phyloP scores from a whole-genome alignment of 495 filamentous ascomycete species.

The Annulohypoxylon maeteangense region DNA sequence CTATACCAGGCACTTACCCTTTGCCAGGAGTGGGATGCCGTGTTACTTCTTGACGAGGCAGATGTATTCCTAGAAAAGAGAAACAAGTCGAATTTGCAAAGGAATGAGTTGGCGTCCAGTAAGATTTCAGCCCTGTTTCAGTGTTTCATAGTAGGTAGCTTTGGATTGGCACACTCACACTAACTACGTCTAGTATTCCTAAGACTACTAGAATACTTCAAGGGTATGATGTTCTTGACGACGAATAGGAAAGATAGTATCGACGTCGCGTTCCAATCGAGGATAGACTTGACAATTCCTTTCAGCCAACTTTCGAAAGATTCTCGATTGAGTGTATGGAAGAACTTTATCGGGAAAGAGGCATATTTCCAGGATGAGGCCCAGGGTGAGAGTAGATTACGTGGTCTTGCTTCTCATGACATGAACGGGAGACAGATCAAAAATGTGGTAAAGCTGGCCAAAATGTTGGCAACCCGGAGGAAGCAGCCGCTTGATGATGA shows the following conservation, averaged over 20 bases:
- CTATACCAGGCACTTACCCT: not conserved
- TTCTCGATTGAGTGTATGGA: not conserved
- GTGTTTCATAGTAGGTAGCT: no score
- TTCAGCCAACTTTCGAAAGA: not conserved
- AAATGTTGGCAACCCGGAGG: not conserved
- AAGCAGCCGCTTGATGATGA: not conserved
- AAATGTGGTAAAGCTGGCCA: not conserved
- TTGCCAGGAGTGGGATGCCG: not conserved
- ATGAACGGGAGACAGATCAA: not conserved
- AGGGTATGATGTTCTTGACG: not conserved
- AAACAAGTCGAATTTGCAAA: no score
- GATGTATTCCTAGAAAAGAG: not conserved
- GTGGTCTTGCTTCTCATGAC: not conserved
- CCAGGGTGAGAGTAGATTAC: not conserved
- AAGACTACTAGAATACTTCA: not conserved
- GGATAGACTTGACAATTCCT: not conserved
- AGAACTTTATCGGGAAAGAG: not conserved
- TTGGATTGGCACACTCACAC: no score
- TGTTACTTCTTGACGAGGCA: not conserved
- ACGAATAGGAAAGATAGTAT: not conserved
- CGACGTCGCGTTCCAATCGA: not conserved
- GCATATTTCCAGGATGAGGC: not conserved
- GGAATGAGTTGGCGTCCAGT: not conserved
- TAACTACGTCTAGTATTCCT: not conserved
- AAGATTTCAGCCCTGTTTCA: no score